A percentile compares a stretch with the other conserved stretches of the same genome.
These are phyloP conservation scores for Emericellopsis cladophorae DNA, from an alignment of 2,329 filamentous ascomycete genomes.

Conservation along the genomic window DNA sequence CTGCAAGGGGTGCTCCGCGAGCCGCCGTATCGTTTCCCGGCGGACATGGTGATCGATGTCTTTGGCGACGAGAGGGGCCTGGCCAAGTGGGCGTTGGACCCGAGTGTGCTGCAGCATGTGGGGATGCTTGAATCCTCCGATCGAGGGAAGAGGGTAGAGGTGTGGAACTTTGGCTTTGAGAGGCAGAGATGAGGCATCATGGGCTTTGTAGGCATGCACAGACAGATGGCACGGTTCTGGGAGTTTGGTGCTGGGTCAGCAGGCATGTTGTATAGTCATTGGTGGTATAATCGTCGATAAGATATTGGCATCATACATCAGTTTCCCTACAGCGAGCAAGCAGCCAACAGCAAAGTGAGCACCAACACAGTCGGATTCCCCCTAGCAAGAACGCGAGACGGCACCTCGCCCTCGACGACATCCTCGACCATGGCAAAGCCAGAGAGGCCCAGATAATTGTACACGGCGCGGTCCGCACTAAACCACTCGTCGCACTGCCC, in stretches of 20 bases:
- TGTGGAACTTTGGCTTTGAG: slow-evolving; percentile 24
- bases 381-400: no score
- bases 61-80: slow-evolving; percentile 14
- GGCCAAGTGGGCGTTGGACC: slow-evolving; percentile 22
- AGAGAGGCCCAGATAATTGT: slow-evolving; percentile 16
- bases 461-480: slow-evolving; percentile 16
- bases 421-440: slow-evolving; percentile 14
- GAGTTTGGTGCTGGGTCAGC: no score
- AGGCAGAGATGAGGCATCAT: background rate
- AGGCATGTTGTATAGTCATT: no score
- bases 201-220: no score
- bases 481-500: slow-evolving; percentile 18
- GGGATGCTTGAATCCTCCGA: slow-evolving; percentile 18
- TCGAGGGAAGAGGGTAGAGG: slow-evolving; percentile 12
- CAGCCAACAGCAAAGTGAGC: no score
- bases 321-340: no score
- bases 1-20: slow-evolving; percentile 13
- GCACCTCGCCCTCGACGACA: slow-evolving; percentile 3
- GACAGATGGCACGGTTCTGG: no score
- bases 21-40: slow-evolving; percentile 18
- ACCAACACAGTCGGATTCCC: no score
- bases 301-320: no score
- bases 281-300: no score
- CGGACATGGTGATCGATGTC: slow-evolving; percentile 21
- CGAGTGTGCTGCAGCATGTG: slow-evolving; percentile 23